Evolutionary conservation across 331 rosid species (phyloP), one percentile per base, ranked within the genome.

Genomic region (Spiraea crenata): DNA sequence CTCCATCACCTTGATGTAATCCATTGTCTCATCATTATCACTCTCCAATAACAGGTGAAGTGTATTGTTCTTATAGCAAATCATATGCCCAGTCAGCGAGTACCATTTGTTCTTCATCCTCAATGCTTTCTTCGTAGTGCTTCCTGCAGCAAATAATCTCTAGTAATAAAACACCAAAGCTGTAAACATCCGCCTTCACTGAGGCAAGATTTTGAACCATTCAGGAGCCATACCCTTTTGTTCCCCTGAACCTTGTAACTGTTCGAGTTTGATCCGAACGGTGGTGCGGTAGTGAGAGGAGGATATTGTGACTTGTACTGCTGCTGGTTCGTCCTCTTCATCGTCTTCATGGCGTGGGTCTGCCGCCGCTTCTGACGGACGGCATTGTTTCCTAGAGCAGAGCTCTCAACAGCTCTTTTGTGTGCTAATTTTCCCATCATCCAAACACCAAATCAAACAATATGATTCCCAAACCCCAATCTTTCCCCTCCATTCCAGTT

Each of bases 81-180:
- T 48, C 19, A 13, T 34, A 67, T 4, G 47, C 74, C 79, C 69
- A 68, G n/a, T 68, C 35, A 1, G 49, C 48, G 4, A 74, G 49
- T 51, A 65, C 5, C 59, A 74, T 64, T 46, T n/a, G 12, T 14
- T 13, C 16, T 10, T 67, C 69, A 75, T 60, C 38, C 2, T 39
- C 13, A 5, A 5, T 63, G 37, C 58, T 50, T 0, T 14, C 2
- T 10, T 67, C 57, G 0, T 47, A 67, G 44, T 1, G 49, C 42
- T 17, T 75, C 31, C 65, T 41, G 14, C 69, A 66, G 57, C 41
- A 67, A 9, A 76, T 68, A 63, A 68, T 51, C 70, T 68, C 64
- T 4, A 51, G 48, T 39, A 60, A 17, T 31, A 76, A 42, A 9
- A 76, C 17, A 2, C 70, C 79, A 15, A 58, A 13, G 57, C 79